Conservation (phyloP, 768 basidiomycete genomes). For the Russula vinacea region DNA sequence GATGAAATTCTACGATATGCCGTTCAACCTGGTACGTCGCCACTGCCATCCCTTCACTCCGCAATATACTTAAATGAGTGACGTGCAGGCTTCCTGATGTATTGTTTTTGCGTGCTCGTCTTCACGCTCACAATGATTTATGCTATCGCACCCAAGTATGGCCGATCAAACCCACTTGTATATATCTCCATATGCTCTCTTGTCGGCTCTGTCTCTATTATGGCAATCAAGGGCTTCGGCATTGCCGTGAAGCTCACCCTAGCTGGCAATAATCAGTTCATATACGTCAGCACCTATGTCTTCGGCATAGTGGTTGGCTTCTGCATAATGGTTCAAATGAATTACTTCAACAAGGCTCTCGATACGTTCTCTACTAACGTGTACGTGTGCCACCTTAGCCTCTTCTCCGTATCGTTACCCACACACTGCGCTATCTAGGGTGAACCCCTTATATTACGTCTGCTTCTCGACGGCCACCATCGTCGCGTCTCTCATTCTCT, state of each 20-base stretch:
- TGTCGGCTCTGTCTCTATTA: conserved; percentile 94
- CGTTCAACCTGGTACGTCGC: conserved; percentile 79
- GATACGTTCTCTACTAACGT: conserved; percentile 97
- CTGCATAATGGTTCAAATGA: conserved; percentile 92
- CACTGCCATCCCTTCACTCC: background rate
- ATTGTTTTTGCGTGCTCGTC: conserved; percentile 80
- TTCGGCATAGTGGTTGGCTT: conserved; percentile 77
- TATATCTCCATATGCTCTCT: conserved; percentile 97
- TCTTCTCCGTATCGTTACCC: background rate
- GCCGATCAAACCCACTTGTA: conserved; percentile 82
- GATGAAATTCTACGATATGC: conserved; percentile 92
- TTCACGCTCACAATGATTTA: conserved; percentile 87
- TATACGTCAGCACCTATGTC: conserved; percentile 93
- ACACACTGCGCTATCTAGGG: conserved; percentile 45
- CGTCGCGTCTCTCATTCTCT: conserved; percentile 91
- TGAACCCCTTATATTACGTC: conserved; percentile 98
- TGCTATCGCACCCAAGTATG: conserved; percentile 76
- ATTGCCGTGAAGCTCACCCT: conserved; percentile 94
- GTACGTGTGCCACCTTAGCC: conserved; percentile 48
- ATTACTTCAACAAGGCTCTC: conserved; percentile 97
- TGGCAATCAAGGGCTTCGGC: conserved; percentile 99
- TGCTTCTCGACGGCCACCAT: conserved; percentile 93
- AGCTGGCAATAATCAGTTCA: conserved; percentile 91
- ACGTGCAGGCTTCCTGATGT: conserved; percentile 77
- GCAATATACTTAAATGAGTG: background rate